Evolutionary conservation across 352 stramenopile species (phyloP).

Genomic region (Pythium monospermum): DNA sequence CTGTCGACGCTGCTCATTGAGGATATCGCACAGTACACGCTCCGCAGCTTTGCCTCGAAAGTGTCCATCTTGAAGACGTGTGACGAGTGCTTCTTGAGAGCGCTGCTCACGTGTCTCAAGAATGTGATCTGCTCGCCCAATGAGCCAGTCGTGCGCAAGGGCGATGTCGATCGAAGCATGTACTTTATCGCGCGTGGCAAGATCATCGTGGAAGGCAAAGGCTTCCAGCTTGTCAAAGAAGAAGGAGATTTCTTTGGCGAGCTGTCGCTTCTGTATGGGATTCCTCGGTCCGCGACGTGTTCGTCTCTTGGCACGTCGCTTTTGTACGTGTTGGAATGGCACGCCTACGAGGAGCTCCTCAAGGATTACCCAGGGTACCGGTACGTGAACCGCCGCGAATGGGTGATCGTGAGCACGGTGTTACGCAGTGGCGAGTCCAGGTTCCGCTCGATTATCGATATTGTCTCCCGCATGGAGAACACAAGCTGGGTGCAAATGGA

Average conservation of each 20-base stretch:
- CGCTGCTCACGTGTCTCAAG: slow-evolving; percentile 53
- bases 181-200: slow-evolving; percentile 66
- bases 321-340: slow-evolving; percentile 35
- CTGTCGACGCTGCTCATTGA: slow-evolving; percentile 48
- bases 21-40: slow-evolving; percentile 64
- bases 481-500: slow-evolving; percentile 60
- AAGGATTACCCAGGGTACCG: slow-evolving; percentile 45
- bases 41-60: slow-evolving; percentile 57
- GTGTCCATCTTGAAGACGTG: slow-evolving; percentile 54
- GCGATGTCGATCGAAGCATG: slow-evolving; percentile 48
- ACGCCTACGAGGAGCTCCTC: slow-evolving; percentile 40
- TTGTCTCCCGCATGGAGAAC: slow-evolving; percentile 58
- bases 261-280: slow-evolving; percentile 37
- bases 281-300: slow-evolving; percentile 38
- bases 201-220: slow-evolving; percentile 34
- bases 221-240: slow-evolving; percentile 52
- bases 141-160: slow-evolving; percentile 67
- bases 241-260: slow-evolving; percentile 43
- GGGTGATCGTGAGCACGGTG: slow-evolving; percentile 59
- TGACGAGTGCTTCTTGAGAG: slow-evolving; percentile 51
- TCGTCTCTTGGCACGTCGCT: slow-evolving; percentile 38
- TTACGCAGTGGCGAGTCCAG: slow-evolving; percentile 51
- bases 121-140: slow-evolving; percentile 70
- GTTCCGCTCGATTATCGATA: slow-evolving; percentile 63
- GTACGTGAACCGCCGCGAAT: slow-evolving; percentile 39